Evolutionary conservation across 2,329 filamentous ascomycete genomes (phyloP), one percentile per base, ranked within the genome.

Genomic region (Colletotrichum sp.): DNA sequence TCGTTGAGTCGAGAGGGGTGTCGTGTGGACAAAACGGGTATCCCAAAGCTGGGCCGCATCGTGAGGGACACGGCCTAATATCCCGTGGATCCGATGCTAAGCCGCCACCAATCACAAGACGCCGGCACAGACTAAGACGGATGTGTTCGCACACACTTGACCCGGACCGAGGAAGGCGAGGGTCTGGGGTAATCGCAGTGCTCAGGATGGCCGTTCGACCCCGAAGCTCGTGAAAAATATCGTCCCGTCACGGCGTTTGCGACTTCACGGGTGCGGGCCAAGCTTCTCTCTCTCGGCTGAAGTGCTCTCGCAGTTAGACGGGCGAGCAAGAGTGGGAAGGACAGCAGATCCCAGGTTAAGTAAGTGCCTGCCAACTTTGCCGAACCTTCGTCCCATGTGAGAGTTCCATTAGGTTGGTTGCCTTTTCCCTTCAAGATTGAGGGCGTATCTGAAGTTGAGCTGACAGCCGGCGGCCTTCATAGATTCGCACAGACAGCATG

Each of bases 121-220:
- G 26, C 49, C 8, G 13, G 26, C 5, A 12, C 18, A 8, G 10
- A 10, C 70, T n/a, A 15, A 24, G 60, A 49, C 57, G 24, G 15
- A 18, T 26, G 12, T 52, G 7, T 65, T 76, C 74, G 74, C 64
- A 60, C 59, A 15, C 24, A 74, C 59, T 76, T 74, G 28, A 74
- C 74, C 74, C 74, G 74, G 59, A 18, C 70, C 74, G 74, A 76
- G 10, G 65, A 15, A 32, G 28, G 28, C n/a, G 21, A 68, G 32
- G 2, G 30, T 62, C 28, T 36, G 8, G 18, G 26, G 6, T n/a
- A 21, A 57, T 10, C 59, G n/a, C 16, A 18, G 34, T 36, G 36
- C 55, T 30, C 26, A n/a, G 18, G 55, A 26, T 30, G 28, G 30
- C 34, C 24, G 44, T 52, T 16, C 28, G 26, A 4, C 24, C 12